These are phyloP conservation scores for Kwoniella sp. DNA, from an alignment of 768 basidiomycete species.

Conservation along the genomic window DNA sequence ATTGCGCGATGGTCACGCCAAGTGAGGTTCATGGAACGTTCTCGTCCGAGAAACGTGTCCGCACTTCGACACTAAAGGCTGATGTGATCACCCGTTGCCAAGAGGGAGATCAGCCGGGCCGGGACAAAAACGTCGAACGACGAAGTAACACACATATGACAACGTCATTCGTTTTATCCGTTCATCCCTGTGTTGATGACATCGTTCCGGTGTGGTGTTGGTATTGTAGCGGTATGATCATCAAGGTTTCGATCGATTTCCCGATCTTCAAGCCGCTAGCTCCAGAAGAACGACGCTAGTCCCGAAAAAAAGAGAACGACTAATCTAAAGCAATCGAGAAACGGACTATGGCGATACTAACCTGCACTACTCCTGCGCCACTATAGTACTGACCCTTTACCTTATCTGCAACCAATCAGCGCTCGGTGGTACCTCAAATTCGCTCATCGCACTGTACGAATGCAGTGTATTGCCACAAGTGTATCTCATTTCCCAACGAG, in stretches of 20 bases:
- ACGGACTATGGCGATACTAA: background rate
- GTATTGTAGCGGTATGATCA: background rate
- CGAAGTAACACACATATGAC: too few species aligned
- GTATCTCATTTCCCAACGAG: too few species aligned
- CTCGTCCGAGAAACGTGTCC: too few species aligned
- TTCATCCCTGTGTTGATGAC: background rate
- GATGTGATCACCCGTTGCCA: too few species aligned
- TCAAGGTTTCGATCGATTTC: conserved; percentile 2
- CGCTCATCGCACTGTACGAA: background rate
- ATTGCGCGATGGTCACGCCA: too few species aligned
- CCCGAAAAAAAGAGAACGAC: background rate
- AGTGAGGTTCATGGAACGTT: too few species aligned
- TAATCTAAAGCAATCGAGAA: background rate
- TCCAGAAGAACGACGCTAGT: background rate
- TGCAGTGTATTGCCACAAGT: too few species aligned
- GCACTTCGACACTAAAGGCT: too few species aligned
- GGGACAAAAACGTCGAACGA: too few species aligned
- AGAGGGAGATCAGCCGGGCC: too few species aligned
- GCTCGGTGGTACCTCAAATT: background rate
- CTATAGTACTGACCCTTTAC: background rate
- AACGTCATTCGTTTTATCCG: too few species aligned
- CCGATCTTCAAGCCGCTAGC: background rate
- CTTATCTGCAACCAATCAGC: background rate
- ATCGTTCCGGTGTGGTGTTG: too few species aligned
- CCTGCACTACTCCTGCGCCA: background rate